Percentiles rank a stretch among this genome's conserved stretches.
These are phyloP conservation scores for Paramecium caudatum DNA, from an alignment of 73 alveolate species.

Conservation along the genomic window DNA sequence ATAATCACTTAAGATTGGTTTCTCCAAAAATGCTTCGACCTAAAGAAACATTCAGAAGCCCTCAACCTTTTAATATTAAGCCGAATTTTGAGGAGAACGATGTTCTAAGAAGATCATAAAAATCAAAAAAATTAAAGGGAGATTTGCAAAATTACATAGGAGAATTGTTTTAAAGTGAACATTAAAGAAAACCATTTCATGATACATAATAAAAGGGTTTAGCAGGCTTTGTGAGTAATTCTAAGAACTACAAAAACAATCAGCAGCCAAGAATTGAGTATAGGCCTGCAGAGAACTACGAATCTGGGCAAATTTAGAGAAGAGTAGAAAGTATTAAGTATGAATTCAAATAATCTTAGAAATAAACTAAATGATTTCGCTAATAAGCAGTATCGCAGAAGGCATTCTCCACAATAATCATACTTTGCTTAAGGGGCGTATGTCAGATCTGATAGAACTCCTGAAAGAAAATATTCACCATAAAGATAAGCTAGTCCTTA, in stretches of 20 bases:
- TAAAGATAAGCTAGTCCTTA: conserved; percentile 36
- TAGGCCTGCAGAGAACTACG: not conserved
- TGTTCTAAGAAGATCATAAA: not conserved
- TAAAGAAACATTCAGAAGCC: not conserved
- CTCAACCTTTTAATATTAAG: not conserved
- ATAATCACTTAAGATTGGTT: not conserved
- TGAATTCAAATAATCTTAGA: not conserved
- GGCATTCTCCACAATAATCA: not conserved
- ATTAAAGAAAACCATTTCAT: not conserved
- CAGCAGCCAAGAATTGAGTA: not conserved
- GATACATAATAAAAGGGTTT: not conserved
- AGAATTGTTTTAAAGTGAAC: not conserved
- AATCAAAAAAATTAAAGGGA: conserved; percentile 30
- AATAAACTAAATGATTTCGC: not conserved
- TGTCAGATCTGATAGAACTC: not conserved
- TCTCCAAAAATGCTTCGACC: not conserved
- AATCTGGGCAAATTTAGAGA: not conserved
- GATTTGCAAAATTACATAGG: conserved; percentile 24
- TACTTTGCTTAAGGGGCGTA: not conserved
- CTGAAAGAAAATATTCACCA: not conserved
- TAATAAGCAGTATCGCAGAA: not conserved
- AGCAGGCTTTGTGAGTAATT: not conserved
- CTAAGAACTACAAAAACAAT: not conserved
- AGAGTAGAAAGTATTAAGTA: conserved; percentile 56
- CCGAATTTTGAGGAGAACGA: conserved; percentile 18